Percentiles rank a stretch among this genome's conserved stretches.
phyloP scores from a whole-genome alignment of 106 monocot species.

The Posidonia australis region DNA sequence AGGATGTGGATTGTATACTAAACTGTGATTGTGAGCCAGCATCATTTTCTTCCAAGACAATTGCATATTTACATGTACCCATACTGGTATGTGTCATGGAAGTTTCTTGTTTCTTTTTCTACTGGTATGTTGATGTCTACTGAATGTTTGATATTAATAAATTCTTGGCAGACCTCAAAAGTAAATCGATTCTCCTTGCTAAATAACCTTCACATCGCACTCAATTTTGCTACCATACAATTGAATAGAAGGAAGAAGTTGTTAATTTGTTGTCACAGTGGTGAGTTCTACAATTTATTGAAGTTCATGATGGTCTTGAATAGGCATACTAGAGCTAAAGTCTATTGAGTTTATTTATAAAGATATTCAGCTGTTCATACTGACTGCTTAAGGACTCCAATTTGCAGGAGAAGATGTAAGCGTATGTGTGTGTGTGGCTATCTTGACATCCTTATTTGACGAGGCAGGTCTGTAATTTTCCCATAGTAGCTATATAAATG shows the following conservation, averaged over 20 bases:
- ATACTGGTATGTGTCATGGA: conserved; percentile 44
- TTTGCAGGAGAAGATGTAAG: conserved; percentile 82
- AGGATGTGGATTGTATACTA: conserved; percentile 57
- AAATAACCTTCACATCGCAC: conserved; percentile 40
- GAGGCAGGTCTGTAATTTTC: conserved; percentile 35
- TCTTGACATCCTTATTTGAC: conserved; percentile 55
- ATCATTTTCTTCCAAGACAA: conserved; percentile 12
- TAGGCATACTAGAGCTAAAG: too few relatives aligned
- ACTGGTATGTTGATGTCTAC: not conserved
- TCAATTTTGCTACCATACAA: conserved; percentile 57
- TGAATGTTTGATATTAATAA: not conserved
- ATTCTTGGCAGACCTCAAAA: conserved; percentile 51
- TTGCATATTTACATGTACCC: conserved; percentile 58
- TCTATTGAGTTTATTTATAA: too few relatives aligned
- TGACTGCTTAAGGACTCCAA: conserved; percentile 1
- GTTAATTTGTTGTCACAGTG: conserved; percentile 63
- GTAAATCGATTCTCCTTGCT: conserved; percentile 58
- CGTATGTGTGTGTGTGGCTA: conserved; percentile 72
- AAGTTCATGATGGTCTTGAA: not conserved
- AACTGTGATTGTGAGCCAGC: conserved; percentile 45
- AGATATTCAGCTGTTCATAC: not conserved
- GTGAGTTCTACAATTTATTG: conserved; percentile 19
- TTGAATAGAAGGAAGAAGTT: conserved; percentile 50
- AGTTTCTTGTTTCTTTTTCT: not conserved
- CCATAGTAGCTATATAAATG: not conserved